Conservation (phyloP, 164 flowering plant species). For the Umbilicus rupestris region DNA sequence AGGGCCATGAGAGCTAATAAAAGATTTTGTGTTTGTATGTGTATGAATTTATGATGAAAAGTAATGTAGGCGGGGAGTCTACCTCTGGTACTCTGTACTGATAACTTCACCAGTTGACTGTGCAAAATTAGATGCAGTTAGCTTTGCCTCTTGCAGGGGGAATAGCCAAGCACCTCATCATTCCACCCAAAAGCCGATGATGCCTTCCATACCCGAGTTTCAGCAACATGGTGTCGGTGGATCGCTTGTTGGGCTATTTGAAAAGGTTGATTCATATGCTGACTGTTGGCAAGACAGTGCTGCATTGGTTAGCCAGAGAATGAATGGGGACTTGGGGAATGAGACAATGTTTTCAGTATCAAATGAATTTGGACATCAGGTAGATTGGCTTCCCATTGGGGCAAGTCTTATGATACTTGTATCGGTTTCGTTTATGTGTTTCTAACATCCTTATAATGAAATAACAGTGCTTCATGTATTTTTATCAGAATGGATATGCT, state of each 20-base stretch:
- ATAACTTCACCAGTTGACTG: background rate
- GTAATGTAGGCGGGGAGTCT: background rate
- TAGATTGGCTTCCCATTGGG: background rate
- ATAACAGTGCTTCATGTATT: background rate
- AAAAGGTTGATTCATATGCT: background rate
- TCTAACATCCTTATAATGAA: background rate
- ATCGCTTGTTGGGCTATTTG: background rate
- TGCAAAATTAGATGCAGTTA: background rate
- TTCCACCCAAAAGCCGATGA: background rate
- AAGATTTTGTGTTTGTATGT: background rate
- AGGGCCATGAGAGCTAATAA: background rate
- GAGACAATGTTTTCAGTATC: background rate
- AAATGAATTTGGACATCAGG: background rate
- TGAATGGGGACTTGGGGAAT: background rate
- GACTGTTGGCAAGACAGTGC: background rate
- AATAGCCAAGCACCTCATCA: background rate
- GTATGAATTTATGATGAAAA: background rate
- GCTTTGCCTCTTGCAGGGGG: background rate
- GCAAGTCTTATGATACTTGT: background rate
- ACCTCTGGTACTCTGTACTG: background rate
- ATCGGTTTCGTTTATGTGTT: background rate
- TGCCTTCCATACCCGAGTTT: background rate
- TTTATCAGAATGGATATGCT: slow-evolving; percentile 2
- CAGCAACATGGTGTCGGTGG: background rate
- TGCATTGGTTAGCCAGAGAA: background rate